These are phyloP conservation scores for Solanum raphanifolium DNA, from an alignment of 257 asterid species.

Conservation along the genomic window DNA sequence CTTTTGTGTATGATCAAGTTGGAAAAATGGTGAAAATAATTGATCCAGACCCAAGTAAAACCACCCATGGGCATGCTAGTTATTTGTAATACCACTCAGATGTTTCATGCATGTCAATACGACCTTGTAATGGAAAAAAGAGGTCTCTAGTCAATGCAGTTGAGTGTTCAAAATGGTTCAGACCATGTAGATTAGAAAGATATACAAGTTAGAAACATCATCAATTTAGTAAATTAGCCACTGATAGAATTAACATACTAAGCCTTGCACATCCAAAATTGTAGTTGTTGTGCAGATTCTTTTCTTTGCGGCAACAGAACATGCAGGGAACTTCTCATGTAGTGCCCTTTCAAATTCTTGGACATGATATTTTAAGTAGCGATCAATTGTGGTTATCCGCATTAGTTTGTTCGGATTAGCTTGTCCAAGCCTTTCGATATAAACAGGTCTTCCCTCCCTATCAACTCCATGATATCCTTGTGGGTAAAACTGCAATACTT, in stretches of 20 bases:
- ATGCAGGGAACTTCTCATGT: constrained; percentile 82
- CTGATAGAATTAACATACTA: constrained; percentile 42
- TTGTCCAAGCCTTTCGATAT: constrained; percentile 91
- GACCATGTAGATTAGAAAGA: neutral
- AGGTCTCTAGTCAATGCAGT: neutral
- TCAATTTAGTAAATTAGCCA: neutral
- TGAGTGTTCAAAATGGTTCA: neutral
- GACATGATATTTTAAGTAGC: constrained; percentile 82
- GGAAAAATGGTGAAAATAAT: neutral
- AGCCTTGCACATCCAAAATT: constrained; percentile 90
- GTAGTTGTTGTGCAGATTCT: constrained; percentile 78
- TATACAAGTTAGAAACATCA: neutral
- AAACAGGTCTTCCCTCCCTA: constrained; percentile 92
- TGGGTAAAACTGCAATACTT: constrained; percentile 84
- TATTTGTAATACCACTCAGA: neutral
- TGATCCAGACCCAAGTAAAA: neutral
- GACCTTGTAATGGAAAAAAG: neutral
- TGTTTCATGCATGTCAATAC: neutral
- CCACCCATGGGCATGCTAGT: neutral
- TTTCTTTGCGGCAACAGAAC: constrained; percentile 83
- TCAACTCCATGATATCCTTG: constrained; percentile 99
- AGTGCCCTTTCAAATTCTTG: constrained; percentile 89
- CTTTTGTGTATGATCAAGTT: neutral
- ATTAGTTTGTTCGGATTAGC: constrained; percentile 76
- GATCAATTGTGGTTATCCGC: constrained; percentile 67